Evolutionary conservation across 352 stramenopile species (phyloP).

Genomic region (Globisporangium yorkense): DNA sequence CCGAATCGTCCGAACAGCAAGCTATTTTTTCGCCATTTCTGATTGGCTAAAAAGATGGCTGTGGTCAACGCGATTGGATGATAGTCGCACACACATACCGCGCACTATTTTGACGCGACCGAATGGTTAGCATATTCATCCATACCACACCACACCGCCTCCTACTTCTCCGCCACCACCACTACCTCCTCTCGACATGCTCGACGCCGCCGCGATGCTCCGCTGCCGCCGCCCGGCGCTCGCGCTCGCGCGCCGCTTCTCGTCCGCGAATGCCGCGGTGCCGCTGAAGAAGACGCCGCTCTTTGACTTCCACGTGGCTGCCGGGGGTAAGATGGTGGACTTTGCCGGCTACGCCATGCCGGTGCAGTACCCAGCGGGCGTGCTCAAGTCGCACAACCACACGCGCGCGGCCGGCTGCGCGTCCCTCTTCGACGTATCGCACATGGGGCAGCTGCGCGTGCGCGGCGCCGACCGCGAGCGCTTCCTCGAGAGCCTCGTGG

Average conservation of each 20-base stretch:
- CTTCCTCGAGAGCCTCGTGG: slow-evolving; percentile 96
- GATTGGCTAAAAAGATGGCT: too few species aligned
- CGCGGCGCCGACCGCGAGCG: slow-evolving; percentile 90
- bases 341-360: slow-evolving; percentile 98
- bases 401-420: slow-evolving; percentile 63
- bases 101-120: too few species aligned
- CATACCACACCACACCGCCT: too few species aligned
- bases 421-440: slow-evolving; percentile 98
- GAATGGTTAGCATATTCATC: too few species aligned
- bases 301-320: slow-evolving; percentile 67
- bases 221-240: too few species aligned
- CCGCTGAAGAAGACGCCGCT: slow-evolving; percentile 81
- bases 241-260: background rate
- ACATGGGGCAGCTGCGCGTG: slow-evolving; percentile 97
- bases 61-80: too few species aligned
- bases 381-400: slow-evolving; percentile 93
- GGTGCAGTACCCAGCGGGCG: slow-evolving; percentile 95
- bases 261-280: slow-evolving; percentile 6
- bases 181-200: too few species aligned
- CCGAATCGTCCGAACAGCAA: too few species aligned
- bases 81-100: too few species aligned
- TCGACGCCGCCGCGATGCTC: too few species aligned
- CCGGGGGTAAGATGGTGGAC: slow-evolving; percentile 88
- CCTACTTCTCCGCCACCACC: too few species aligned
- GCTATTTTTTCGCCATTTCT: too few species aligned